Percentiles rank a stretch among this genome's conserved stretches.
Conservation (phyloP, 805 yeast species). For the Myxozyma melibiosi region DNA sequence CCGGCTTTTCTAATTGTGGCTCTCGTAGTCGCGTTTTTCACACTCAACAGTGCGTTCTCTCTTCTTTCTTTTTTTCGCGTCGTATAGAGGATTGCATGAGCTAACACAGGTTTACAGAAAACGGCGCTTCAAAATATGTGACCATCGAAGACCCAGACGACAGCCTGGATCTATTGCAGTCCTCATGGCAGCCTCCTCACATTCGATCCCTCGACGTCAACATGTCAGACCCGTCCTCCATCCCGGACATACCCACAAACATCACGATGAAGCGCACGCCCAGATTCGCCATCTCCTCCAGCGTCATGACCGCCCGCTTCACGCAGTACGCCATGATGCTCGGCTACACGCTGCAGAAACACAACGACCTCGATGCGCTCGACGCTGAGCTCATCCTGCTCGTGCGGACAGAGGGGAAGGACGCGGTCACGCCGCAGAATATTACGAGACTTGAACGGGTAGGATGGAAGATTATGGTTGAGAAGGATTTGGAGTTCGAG, state of each 20-base stretch:
- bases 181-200: constrained; percentile 7
- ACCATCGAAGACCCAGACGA: no score
- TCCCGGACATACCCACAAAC: background rate
- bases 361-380: constrained; percentile 35
- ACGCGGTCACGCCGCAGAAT: constrained; percentile 36
- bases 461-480: constrained; percentile 36
- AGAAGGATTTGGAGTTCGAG: constrained; percentile 36
- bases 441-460: constrained; percentile 35
- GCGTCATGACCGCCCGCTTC: constrained; percentile 36
- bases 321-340: constrained; percentile 36
- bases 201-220: constrained; percentile 4
- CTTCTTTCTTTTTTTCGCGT: background rate
- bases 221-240: background rate
- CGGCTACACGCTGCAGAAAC: constrained; percentile 36
- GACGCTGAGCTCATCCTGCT: constrained; percentile 37
- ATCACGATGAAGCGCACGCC: constrained; percentile 17
- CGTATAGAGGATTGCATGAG: no score
- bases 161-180: background rate
- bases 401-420: constrained; percentile 37
- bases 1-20: constrained; percentile 5
- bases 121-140: no score
- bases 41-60: constrained; percentile 2
- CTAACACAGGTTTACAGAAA: background rate
- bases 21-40: constrained; percentile 4
- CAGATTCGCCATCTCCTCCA: constrained; percentile 34